Conservation (phyloP, 2,329 filamentous ascomycete species). For the Pseudogymnoascus sp. region DNA sequence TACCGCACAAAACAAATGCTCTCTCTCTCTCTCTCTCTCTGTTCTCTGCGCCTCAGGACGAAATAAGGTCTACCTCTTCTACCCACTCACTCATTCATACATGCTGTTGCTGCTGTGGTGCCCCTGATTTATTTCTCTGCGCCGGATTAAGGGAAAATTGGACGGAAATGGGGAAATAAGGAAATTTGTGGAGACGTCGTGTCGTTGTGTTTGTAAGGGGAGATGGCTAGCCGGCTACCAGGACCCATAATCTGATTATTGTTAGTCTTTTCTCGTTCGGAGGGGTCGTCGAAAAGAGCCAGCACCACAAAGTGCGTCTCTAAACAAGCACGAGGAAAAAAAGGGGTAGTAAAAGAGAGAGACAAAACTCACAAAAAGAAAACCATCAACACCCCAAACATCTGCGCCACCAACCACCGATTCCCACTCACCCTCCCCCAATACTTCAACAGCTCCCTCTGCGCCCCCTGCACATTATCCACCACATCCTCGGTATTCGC, state of each 20-base stretch:
- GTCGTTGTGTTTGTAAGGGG: not conserved
- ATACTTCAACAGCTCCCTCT: slow-evolving; percentile 92
- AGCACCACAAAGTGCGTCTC: not conserved
- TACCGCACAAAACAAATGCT: not conserved
- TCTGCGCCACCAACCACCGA: slow-evolving; percentile 85
- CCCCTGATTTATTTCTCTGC: not conserved
- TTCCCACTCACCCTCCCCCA: slow-evolving; percentile 93
- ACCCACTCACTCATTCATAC: not conserved
- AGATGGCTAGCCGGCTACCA: not conserved
- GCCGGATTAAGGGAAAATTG: not conserved
- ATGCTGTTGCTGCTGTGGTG: not conserved
- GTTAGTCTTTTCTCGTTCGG: not conserved
- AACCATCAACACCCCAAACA: slow-evolving; percentile 89
- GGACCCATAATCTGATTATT: not conserved
- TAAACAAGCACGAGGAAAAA: not conserved
- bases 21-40: not conserved
- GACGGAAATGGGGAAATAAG: not conserved
- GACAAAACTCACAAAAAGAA: slow-evolving; percentile 66
- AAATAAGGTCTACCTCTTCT: not conserved
- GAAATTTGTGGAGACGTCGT: not conserved
- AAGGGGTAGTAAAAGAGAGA: not conserved
- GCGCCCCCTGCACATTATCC: slow-evolving; percentile 95
- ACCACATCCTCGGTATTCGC: slow-evolving; percentile 97
- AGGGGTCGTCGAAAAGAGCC: not conserved
- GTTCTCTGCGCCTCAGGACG: not conserved